Evolutionary conservation across 225 moss, liverwort and hornwort species (phyloP).

Genomic region (Polytrichum commune): DNA sequence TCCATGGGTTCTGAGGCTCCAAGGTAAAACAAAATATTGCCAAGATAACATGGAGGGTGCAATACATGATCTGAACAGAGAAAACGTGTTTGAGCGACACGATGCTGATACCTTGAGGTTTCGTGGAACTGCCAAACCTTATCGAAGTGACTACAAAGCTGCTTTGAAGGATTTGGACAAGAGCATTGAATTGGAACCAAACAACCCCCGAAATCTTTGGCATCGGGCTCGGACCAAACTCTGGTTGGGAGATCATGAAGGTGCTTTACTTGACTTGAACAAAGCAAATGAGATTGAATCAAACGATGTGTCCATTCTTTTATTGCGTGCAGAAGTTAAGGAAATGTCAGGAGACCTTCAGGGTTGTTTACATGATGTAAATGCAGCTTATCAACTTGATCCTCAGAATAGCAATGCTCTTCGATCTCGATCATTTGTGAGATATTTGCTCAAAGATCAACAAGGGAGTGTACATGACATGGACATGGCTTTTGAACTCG

Average conservation of each 20-base stretch:
- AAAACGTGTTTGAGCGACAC: background rate
- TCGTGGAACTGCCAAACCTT: background rate
- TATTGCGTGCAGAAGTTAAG: background rate
- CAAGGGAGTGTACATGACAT: background rate
- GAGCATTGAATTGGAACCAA: background rate
- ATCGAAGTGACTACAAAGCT: background rate
- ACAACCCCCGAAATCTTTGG: background rate
- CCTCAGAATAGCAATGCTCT: background rate
- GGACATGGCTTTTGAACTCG: background rate
- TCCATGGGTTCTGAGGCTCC: background rate
- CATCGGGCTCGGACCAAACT: background rate
- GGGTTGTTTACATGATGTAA: background rate
- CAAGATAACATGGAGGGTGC: background rate
- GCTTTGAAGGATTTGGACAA: slow-evolving; percentile 3
- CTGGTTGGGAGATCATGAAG: background rate
- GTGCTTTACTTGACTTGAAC: background rate
- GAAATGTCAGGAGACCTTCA: background rate
- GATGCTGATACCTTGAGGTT: background rate
- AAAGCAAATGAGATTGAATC: background rate
- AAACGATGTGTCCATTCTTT: background rate
- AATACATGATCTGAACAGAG: background rate
- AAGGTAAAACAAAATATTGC: background rate
- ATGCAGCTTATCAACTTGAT: background rate
- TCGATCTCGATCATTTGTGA: background rate
- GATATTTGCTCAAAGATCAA: background rate